A percentile compares a stretch with the other conserved stretches of the same genome.
These are phyloP conservation scores for Ascochyta rabiei DNA, from an alignment of 2,329 filamentous ascomycete species.

Conservation along the genomic window DNA sequence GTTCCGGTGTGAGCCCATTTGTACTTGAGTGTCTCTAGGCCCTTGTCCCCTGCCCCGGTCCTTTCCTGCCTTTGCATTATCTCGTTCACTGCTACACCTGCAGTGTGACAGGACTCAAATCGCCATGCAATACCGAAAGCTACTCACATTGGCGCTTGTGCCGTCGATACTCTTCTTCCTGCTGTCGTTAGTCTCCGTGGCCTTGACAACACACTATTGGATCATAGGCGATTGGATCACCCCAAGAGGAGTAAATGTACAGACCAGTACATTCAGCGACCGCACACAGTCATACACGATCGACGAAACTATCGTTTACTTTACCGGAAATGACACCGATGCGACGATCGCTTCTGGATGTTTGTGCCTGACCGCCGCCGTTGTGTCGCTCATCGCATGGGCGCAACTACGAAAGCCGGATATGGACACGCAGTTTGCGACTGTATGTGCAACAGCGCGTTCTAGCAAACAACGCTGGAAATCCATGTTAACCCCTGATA, in stretches of 20 bases:
- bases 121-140: slow-evolving; percentile 27
- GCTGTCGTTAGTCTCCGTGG: slow-evolving; percentile 36
- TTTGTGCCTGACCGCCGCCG: slow-evolving; percentile 30
- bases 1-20: background rate
- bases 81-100: slow-evolving; percentile 2
- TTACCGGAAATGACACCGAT: slow-evolving; percentile 30
- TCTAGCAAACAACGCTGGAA: background rate
- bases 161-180: slow-evolving; percentile 35
- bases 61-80: slow-evolving; percentile 10
- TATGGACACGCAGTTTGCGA: slow-evolving; percentile 32
- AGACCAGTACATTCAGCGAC: slow-evolving; percentile 22
- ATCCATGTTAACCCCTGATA: slow-evolving; percentile 11
- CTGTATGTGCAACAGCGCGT: slow-evolving; percentile 19
- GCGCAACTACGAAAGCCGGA: slow-evolving; percentile 28
- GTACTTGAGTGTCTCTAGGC: slow-evolving; percentile 14
- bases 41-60: slow-evolving; percentile 4
- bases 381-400: slow-evolving; percentile 35
- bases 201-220: slow-evolving; percentile 40
- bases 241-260: slow-evolving; percentile 26
- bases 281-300: slow-evolving; percentile 24
- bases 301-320: slow-evolving; percentile 38
- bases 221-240: slow-evolving; percentile 39
- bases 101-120: slow-evolving; percentile 8
- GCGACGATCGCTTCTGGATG: slow-evolving; percentile 37
- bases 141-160: slow-evolving; percentile 31